phyloP scores from a whole-genome alignment of 768 basidiomycete species.

The Boletus rubroflammeus region DNA sequence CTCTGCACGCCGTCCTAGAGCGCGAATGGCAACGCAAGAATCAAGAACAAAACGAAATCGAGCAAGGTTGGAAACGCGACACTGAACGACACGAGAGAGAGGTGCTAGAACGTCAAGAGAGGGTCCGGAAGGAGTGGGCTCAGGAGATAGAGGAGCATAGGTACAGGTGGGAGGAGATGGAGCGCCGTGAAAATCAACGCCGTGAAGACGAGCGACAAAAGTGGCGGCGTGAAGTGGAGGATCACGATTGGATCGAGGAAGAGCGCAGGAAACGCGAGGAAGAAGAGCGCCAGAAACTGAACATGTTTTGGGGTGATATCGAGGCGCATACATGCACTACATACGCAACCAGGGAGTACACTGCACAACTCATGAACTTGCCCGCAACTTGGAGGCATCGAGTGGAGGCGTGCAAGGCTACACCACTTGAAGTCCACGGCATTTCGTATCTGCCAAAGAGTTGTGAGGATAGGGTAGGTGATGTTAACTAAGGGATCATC shows the following conservation, averaged over 20 bases:
- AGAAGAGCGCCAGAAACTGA: slow-evolving; percentile 25
- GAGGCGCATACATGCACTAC: slow-evolving; percentile 23
- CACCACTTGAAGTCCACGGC: slow-evolving; percentile 24
- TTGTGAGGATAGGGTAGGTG: slow-evolving; percentile 21
- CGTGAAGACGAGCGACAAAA: neutral
- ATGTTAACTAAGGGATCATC: neutral
- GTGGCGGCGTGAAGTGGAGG: slow-evolving; percentile 20
- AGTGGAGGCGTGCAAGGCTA: slow-evolving; percentile 27
- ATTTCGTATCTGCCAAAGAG: slow-evolving; percentile 13
- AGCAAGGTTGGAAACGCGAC: slow-evolving; percentile 1
- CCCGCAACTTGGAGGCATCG: slow-evolving; percentile 21
- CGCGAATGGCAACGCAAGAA: slow-evolving; percentile 3
- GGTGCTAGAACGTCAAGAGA: slow-evolving; percentile 9
- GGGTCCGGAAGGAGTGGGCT: neutral
- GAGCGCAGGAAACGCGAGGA: slow-evolving; percentile 11
- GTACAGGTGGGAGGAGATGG: slow-evolving; percentile 3
- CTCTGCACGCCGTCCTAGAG: neutral
- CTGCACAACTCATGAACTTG: slow-evolving; percentile 27
- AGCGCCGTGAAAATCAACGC: neutral
- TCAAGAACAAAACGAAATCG: neutral
- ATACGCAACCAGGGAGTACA: slow-evolving; percentile 28
- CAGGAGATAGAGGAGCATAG: too few species aligned
- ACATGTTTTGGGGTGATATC: slow-evolving; percentile 22
- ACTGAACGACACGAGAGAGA: slow-evolving; percentile 2
- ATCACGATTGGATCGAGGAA: slow-evolving; percentile 4